Percentiles rank a stretch among this genome's conserved stretches.
Conservation (phyloP, 352 stramenopile species). For the Globisporangium spinosum region DNA sequence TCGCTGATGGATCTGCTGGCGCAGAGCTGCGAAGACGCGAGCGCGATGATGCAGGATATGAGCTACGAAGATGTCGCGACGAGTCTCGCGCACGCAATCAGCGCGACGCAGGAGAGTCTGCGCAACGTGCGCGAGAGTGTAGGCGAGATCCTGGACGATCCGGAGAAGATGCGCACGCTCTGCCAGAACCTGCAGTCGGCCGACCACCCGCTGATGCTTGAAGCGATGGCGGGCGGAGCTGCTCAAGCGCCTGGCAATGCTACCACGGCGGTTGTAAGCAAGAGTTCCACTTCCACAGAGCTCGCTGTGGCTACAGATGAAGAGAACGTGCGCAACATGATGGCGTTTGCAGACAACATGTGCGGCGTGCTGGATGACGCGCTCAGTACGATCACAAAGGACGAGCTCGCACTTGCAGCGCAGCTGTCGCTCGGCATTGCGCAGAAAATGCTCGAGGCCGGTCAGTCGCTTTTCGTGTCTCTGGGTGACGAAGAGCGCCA, state of each 20-base stretch:
- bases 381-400: constrained; percentile 66
- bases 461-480: constrained; percentile 66
- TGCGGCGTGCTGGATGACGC: constrained; percentile 71
- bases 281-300: constrained; percentile 8
- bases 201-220: constrained; percentile 39
- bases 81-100: constrained; percentile 48
- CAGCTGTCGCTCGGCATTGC: constrained; percentile 74
- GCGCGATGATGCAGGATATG: constrained; percentile 44
- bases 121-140: constrained; percentile 54
- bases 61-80: constrained; percentile 49
- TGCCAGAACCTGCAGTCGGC: constrained; percentile 50
- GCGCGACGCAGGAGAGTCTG: constrained; percentile 60
- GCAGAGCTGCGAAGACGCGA: constrained; percentile 60
- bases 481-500: constrained; percentile 58
- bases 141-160: constrained; percentile 54
- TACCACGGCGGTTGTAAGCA: background rate
- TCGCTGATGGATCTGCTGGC: constrained; percentile 67
- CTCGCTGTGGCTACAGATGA: constrained; percentile 39
- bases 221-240: background rate
- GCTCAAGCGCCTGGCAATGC: background rate
- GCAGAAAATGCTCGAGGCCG: constrained; percentile 66
- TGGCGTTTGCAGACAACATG: constrained; percentile 72
- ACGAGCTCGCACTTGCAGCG: constrained; percentile 60
- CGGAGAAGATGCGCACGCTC: constrained; percentile 54
- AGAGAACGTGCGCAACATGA: constrained; percentile 69